Conservation (phyloP, 805 yeast species). For the Pichia kluyveri region DNA sequence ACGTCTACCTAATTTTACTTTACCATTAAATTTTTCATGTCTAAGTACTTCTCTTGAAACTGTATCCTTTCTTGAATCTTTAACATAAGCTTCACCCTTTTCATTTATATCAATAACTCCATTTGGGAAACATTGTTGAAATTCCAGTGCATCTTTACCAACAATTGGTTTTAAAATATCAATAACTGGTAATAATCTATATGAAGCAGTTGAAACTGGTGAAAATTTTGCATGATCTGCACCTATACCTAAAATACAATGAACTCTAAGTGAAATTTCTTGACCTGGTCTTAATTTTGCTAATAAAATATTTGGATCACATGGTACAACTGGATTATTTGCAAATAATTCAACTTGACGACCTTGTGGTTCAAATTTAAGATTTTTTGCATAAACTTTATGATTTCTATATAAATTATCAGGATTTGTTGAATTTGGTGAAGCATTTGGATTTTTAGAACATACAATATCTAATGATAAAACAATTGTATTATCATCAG, state of each 20-base stretch:
- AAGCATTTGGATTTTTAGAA: slow-evolving; percentile 77
- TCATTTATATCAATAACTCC: slow-evolving; percentile 80
- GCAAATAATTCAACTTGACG: slow-evolving; percentile 68
- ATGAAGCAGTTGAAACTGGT: slow-evolving; percentile 95
- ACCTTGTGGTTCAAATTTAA: slow-evolving; percentile 89
- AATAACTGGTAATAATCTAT: slow-evolving; percentile 84
- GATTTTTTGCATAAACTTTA: slow-evolving; percentile 80
- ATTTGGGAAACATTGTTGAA: slow-evolving; percentile 84
- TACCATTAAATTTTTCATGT: slow-evolving; percentile 82
- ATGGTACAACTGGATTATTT: slow-evolving; percentile 57
- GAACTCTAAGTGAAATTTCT: slow-evolving; percentile 83
- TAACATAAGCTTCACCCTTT: slow-evolving; percentile 64
- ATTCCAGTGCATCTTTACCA: slow-evolving; percentile 68
- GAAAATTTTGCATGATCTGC: slow-evolving; percentile 96
- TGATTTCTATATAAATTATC: slow-evolving; percentile 76
- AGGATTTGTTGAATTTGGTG: slow-evolving; percentile 71
- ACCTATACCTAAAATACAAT: slow-evolving; percentile 81
- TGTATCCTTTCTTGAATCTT: slow-evolving; percentile 90
- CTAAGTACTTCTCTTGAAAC: slow-evolving; percentile 94
- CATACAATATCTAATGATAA: slow-evolving; percentile 75
- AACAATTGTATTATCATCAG: slow-evolving; percentile 85
- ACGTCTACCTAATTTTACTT: slow-evolving; percentile 83
- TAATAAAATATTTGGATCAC: slow-evolving; percentile 81
- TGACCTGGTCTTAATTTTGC: slow-evolving; percentile 97
- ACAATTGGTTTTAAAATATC: slow-evolving; percentile 64